A percentile compares a stretch with the other conserved stretches of the same genome.
These are phyloP conservation scores for Paraphaeosphaeria sporulosa DNA, from an alignment of 2,329 filamentous ascomycete genomes.

Conservation along the genomic window DNA sequence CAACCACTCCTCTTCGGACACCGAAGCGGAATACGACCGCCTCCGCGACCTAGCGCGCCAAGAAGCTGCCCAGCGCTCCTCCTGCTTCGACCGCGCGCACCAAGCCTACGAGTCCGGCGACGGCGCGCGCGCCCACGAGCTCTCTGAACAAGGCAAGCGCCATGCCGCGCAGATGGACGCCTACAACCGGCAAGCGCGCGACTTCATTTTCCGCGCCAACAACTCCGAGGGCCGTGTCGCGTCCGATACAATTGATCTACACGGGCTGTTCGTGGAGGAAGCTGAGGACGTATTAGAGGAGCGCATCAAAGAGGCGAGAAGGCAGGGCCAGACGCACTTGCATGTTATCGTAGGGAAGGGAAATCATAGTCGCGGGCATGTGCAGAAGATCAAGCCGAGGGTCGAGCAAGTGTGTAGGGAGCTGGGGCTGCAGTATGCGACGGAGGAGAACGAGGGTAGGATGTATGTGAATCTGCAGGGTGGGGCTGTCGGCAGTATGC, in stretches of 20 bases:
- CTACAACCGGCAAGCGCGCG: constrained; percentile 89
- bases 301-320: constrained; percentile 79
- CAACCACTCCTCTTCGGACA: constrained; percentile 43
- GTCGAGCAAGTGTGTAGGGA: constrained; percentile 88
- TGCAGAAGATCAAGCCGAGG: constrained; percentile 95
- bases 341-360: constrained; percentile 97
- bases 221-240: constrained; percentile 79
- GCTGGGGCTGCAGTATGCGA: constrained; percentile 80
- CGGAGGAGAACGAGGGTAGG: constrained; percentile 87
- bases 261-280: constrained; percentile 94
- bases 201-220: constrained; percentile 95
- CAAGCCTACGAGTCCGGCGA: constrained; percentile 86
- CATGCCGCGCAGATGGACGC: constrained; percentile 86
- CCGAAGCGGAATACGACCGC: constrained; percentile 89
- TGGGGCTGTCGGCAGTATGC: constrained; percentile 58
- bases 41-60: constrained; percentile 82
- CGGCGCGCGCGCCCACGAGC: constrained; percentile 79
- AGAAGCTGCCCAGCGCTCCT: constrained; percentile 79
- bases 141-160: constrained; percentile 83
- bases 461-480: constrained; percentile 89
- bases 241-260: constrained; percentile 87
- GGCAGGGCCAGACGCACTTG: constrained; percentile 78
- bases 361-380: constrained; percentile 80
- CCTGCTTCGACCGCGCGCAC: constrained; percentile 73
- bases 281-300: constrained; percentile 89